These are phyloP conservation scores for Suillus subluteus DNA, from an alignment of 768 basidiomycete genomes.

Conservation along the genomic window DNA sequence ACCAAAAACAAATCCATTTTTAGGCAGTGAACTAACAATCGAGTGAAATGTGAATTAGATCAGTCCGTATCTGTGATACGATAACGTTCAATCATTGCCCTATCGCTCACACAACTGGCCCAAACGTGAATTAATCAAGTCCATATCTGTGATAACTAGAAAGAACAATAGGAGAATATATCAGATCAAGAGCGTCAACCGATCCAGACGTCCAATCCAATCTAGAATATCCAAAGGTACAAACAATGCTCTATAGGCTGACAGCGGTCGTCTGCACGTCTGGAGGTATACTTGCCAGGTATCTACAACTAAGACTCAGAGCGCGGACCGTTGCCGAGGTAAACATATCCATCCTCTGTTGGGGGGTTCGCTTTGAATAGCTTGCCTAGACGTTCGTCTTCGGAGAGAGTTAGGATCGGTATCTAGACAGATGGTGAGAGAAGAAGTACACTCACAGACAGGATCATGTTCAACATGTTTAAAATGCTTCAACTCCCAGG, in stretches of 20 bases:
- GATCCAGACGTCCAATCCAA: background rate
- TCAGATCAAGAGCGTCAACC: background rate
- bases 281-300: background rate
- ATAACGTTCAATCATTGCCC: background rate
- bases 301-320: conserved; percentile 18
- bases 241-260: background rate
- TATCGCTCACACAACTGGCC: background rate
- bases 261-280: background rate
- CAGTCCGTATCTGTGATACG: conserved; percentile 11
- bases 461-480: conserved; percentile 68
- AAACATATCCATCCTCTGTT: conserved; percentile 79
- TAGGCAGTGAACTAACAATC: background rate
- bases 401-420: background rate
- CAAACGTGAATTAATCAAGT: background rate
- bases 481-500: conserved; percentile 84
- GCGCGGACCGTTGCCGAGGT: conserved; percentile 56
- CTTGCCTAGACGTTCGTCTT: conserved; percentile 70
- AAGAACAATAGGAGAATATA: background rate
- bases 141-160: background rate
- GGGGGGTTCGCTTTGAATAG: conserved; percentile 64
- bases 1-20: background rate
- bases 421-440: background rate
- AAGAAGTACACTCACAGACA: conserved; percentile 56
- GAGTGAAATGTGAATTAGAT: conserved; percentile 14
- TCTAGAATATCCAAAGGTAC: background rate